Base-by-base conservation (phyloP, 495 filamentous ascomycete species). In the Penicillium alfredii region DNA sequence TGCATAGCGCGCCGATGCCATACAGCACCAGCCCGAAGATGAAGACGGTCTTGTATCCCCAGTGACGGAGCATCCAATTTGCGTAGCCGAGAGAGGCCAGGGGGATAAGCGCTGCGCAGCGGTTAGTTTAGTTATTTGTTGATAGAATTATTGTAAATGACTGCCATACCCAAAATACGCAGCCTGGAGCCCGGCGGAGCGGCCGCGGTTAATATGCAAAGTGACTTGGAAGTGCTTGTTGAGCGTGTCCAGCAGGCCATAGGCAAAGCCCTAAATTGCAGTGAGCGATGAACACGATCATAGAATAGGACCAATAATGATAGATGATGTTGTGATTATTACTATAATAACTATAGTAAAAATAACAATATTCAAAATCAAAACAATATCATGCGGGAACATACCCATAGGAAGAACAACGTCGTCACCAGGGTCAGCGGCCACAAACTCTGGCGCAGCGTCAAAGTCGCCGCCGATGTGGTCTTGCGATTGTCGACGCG, bases 51-150 rank as follows among this genome's bases (percentile, higher is more conserved):
- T 73, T 73, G 33, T 76, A 77, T 20, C 72, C 71, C 27, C 55
- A 75, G 32, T 72, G 65, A 1, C 68, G 65, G 6, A 76, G 63
- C 20, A 73, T 60, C 52, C 64, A 73, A 33, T 78, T 78, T 14
- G 77, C 74, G 34, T 80, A 72, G 15, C 76, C 76, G 13, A 80
- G 61, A 2, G 76, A 76, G 24, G 76, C 76, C 8, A 80, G 66
- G 12, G 76, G 74, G 38, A n/a, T 78, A 78, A 13, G 74, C 74
- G 17, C 75, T 25, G 23, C 8, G 23, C 4, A 7, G 11, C 8
- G 11, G 23, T 25, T n/a, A 25, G 23, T n/a, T n/a, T n/a, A n/a
- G n/a, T n/a, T n/a, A 25, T 25, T 25, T 7, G 4, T 25, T 7
- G 2, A 8, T 8, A 2, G 8, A 8, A 8, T 25, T 25, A 1